Evolutionary conservation across 305 asterid species (phyloP), one percentile per base, ranked within the genome.

Genomic region (Fraxinus sp.): DNA sequence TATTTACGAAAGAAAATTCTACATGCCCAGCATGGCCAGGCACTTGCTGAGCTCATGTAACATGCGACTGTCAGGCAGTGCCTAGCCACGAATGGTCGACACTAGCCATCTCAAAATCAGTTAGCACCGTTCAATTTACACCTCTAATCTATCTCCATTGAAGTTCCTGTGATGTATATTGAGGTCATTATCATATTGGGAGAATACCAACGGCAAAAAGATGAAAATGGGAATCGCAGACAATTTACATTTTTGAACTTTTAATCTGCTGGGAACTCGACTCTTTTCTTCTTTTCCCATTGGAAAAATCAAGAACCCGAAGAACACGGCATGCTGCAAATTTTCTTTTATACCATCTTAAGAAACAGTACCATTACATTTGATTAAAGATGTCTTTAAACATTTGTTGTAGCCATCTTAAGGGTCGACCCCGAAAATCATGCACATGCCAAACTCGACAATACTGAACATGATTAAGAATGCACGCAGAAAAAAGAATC

Each of bases 221-320:
- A 66, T 22, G 55, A 26, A 14, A 20, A 32, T 18, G 37, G 75
- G 30, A 64, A 3, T 18, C 8, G 16, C 26, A 16, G 33, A 7
- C 0, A 41, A 71, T 41, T 74, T 41, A 26, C 81, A 73, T 86
- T 82, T 37, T 74, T 32, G 5, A 10, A 71, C 72, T 79, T 81
- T 81, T 24, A 18, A 79, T 82, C 57, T 83, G 46, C 72, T 26
- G 2, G 52, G 20, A 46, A 76, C 64, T 39, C 11, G 9, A 7
- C 49, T 18, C 79, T 5, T 82, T 79, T 64, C 8, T 75, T n/a
- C 59, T 81, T 85, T 87, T 83, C 79, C 81, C 81, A 79, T 20
- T 79, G 84, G 80, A 79, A 83, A 28, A 82, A 76, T 66, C 57
- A 73, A 85, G 84, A 35, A 79, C 37, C 81, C 80, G 11, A 41